phyloP scores from a whole-genome alignment of 2,329 filamentous ascomycete genomes.

The Coniochaeta ligniaria region DNA sequence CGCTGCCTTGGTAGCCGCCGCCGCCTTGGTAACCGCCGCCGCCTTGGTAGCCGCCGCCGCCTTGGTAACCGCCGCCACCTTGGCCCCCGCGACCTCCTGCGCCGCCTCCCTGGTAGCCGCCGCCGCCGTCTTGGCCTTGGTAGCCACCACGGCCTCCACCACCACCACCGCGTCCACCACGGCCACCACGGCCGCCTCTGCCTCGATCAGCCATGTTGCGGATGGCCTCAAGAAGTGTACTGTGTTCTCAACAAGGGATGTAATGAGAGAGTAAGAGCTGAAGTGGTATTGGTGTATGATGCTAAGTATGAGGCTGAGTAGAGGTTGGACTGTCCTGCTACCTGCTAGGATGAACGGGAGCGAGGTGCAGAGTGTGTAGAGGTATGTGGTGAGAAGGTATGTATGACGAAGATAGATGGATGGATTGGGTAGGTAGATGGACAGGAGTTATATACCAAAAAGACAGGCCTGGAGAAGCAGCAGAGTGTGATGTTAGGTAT shows the following conservation, averaged over 20 bases:
- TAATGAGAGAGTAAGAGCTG: neutral
- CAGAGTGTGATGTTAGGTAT: neutral
- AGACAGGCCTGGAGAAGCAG: neutral
- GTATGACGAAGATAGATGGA: neutral
- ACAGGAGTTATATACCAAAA: neutral
- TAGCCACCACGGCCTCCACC: neutral
- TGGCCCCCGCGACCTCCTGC: neutral
- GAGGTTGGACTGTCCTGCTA: neutral
- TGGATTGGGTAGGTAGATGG: no score
- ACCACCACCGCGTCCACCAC: neutral
- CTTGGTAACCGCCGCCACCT: neutral
- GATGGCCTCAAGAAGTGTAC: neutral
- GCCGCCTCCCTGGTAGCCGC: neutral
- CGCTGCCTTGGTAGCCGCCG: neutral
- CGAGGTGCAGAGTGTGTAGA: no score
- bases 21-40: neutral
- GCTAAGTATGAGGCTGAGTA: neutral
- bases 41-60: neutral
- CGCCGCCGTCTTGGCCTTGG: neutral
- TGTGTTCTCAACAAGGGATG: neutral
- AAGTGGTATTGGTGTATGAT: neutral
- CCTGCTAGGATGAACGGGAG: no score
- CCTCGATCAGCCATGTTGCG: neutral
- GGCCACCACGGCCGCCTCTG: neutral
- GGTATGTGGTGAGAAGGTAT: neutral